Evolutionary conservation across 169 alveolate genomes (phyloP).

Genomic region (Perkinsus marinus): DNA sequence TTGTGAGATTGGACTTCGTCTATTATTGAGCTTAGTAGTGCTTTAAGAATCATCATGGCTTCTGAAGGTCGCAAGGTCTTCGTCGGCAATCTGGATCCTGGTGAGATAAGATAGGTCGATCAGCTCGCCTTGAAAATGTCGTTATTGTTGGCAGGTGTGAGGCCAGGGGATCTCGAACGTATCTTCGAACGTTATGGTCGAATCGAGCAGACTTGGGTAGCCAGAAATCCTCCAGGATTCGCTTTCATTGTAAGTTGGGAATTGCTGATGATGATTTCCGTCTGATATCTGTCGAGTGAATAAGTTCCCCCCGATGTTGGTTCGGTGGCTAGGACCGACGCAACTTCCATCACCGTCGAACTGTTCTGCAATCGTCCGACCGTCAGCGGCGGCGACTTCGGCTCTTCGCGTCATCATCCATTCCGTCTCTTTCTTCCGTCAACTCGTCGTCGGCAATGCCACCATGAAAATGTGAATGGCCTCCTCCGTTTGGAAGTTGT

Average conservation of each 20-base stretch:
- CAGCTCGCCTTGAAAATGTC: background rate
- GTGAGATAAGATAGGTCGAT: background rate
- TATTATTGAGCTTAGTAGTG: background rate
- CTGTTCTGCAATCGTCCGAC: constrained; percentile 6
- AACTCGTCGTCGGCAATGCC: background rate
- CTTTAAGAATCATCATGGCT: background rate
- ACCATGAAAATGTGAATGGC: background rate
- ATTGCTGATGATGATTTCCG: background rate
- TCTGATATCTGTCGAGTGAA: background rate
- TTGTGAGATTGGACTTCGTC: background rate
- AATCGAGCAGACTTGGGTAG: constrained; percentile 28
- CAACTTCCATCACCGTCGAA: background rate
- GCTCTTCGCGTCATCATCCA: background rate
- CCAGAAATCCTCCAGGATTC: constrained; percentile 34
- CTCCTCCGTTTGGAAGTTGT: background rate
- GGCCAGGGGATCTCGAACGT: constrained; percentile 15
- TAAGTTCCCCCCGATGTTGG: background rate
- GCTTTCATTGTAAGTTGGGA: constrained; percentile 15
- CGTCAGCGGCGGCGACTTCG: background rate
- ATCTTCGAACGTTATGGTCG: constrained; percentile 18
- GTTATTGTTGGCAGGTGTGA: background rate
- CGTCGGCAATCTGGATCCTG: background rate
- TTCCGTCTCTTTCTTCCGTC: background rate
- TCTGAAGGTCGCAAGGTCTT: background rate
- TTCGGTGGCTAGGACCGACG: constrained; percentile 15